phyloP scores from a whole-genome alignment of 164 flowering plant genomes.

The Kingdonia uniflora region DNA sequence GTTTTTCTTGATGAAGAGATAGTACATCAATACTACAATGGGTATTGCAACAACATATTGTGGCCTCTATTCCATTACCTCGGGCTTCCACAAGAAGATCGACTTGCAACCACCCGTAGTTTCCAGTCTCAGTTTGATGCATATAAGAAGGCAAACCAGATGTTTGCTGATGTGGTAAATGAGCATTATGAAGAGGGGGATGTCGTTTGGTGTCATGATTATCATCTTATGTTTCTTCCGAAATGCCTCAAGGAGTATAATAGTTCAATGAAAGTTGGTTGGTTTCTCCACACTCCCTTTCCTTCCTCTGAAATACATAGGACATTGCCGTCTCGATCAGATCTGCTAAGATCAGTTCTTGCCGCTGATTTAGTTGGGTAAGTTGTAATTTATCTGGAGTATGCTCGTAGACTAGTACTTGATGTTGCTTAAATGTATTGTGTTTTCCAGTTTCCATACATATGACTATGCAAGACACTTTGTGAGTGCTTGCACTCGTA shows the following conservation, averaged over 20 bases:
- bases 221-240: conserved; percentile 93
- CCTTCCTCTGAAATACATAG: conserved; percentile 93
- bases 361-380: conserved; percentile 95
- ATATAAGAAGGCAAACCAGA: conserved; percentile 85
- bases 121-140: conserved; percentile 93
- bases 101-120: conserved; percentile 83
- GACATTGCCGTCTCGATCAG: conserved; percentile 88
- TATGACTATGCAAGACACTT: conserved; percentile 97
- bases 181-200: conserved; percentile 75
- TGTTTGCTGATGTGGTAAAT: conserved; percentile 87
- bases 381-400: conserved; percentile 4
- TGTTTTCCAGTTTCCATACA: conserved; percentile 68
- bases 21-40: conserved; percentile 89
- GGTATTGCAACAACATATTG: conserved; percentile 89
- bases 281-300: conserved; percentile 97
- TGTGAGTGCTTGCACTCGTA: conserved; percentile 97
- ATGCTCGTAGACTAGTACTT: no score
- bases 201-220: conserved; percentile 94
- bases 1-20: conserved; percentile 90
- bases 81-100: conserved; percentile 95
- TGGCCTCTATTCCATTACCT: conserved; percentile 51
- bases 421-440: conserved; percentile 2
- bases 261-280: conserved; percentile 81
- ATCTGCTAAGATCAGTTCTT: conserved; percentile 76
- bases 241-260: conserved; percentile 71